These are phyloP conservation scores for Pseudopithomyces chartarum DNA, from an alignment of 2,329 filamentous ascomycete species.

Conservation along the genomic window DNA sequence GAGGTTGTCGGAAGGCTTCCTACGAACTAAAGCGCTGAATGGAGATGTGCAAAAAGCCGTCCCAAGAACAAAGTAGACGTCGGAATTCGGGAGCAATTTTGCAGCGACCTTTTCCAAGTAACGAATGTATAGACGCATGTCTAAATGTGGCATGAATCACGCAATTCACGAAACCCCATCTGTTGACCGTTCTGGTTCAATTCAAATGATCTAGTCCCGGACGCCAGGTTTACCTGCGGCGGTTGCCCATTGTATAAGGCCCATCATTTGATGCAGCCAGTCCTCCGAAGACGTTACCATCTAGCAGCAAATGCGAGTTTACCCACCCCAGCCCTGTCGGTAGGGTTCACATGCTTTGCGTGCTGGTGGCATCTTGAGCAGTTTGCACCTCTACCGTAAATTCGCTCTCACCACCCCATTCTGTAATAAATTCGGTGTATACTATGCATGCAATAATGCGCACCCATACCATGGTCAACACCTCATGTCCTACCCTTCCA, in stretches of 20 bases:
- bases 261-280: not conserved
- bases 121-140: conserved; percentile 34
- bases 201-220: not conserved
- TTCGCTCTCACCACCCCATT: no score
- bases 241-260: not conserved
- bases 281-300: no score
- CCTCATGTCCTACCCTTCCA: no score
- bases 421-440: no score
- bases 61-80: conserved; percentile 7
- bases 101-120: conserved; percentile 18
- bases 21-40: conserved; percentile 46
- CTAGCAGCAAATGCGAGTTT: no score
- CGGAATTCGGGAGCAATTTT: conserved; percentile 19
- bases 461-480: no score
- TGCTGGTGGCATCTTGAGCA: no score
- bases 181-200: no score
- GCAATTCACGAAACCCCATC: not conserved
- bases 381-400: no score
- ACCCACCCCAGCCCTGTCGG: no score
- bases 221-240: not conserved
- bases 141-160: conserved; percentile 10
- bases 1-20: conserved; percentile 81
- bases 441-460: no score
- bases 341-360: no score
- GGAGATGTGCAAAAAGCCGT: not conserved